These are phyloP conservation scores for Sistotremastrum niveocremeum DNA, from an alignment of 768 basidiomycete genomes.

Conservation along the genomic window DNA sequence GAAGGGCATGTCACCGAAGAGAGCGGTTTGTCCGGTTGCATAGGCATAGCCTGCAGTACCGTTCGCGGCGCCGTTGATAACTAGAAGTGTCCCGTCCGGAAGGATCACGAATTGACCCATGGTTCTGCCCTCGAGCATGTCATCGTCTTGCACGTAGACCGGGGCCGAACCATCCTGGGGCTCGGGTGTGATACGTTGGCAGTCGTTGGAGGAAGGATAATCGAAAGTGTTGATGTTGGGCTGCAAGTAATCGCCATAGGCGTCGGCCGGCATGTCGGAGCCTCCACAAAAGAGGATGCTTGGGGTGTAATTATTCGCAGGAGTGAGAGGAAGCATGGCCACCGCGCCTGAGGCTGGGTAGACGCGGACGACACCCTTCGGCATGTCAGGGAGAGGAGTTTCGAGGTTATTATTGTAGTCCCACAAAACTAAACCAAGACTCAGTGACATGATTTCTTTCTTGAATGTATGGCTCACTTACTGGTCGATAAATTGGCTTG, in stretches of 20 bases:
- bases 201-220: constrained; percentile 55
- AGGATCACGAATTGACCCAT: constrained; percentile 91
- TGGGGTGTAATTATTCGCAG: constrained; percentile 75
- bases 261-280: constrained; percentile 53
- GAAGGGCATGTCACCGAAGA: constrained; percentile 45
- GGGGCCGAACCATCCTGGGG: constrained; percentile 51
- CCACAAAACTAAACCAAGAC: constrained; percentile 26
- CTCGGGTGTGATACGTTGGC: constrained; percentile 80
- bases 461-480: constrained; percentile 20
- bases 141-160: constrained; percentile 56
- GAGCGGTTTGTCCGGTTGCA: constrained; percentile 29
- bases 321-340: constrained; percentile 85
- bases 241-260: constrained; percentile 66
- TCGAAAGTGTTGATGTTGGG: constrained; percentile 65
- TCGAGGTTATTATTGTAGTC: constrained; percentile 44
- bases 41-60: constrained; percentile 84
- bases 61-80: constrained; percentile 71
- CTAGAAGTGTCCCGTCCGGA: constrained; percentile 62
- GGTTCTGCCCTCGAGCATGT: constrained; percentile 59
- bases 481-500: constrained; percentile 74
- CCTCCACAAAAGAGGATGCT: constrained; percentile 90
- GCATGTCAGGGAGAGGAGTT: constrained; percentile 58
- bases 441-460: background rate
- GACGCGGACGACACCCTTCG: constrained; percentile 57
- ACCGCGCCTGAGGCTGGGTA: constrained; percentile 84